Evolutionary conservation across 169 alveolate genomes (phyloP).

Genomic region (Cryptosporidium ryanae): DNA sequence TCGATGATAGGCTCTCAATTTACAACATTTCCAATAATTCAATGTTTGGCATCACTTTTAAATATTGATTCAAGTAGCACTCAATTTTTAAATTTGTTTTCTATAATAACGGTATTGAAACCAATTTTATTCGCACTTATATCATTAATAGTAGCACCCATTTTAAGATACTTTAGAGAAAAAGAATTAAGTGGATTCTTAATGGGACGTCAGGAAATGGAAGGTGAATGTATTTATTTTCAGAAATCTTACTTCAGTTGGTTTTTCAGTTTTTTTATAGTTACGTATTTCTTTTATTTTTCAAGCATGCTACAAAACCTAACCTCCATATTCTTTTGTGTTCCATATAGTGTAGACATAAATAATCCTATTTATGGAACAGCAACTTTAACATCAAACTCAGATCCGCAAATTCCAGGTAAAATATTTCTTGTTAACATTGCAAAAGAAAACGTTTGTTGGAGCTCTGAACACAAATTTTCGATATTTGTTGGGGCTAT

Average conservation of each 20-base stretch:
- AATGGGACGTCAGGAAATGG: constrained; percentile 68
- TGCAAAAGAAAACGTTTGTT: constrained; percentile 61
- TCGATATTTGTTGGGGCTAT: constrained; percentile 12
- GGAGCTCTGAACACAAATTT: constrained; percentile 30
- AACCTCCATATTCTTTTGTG: constrained; percentile 21
- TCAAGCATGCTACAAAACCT: constrained; percentile 15
- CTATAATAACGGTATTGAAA: neutral
- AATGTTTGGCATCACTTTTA: constrained; percentile 11
- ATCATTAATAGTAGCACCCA: constrained; percentile 51
- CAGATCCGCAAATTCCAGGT: constrained; percentile 17
- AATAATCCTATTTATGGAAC: neutral
- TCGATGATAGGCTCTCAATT: constrained; percentile 13
- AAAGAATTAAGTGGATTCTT: constrained; percentile 37
- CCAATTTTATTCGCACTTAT: constrained; percentile 25
- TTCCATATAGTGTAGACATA: constrained; percentile 10
- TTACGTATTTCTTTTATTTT: constrained; percentile 30
- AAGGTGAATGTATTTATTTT: constrained; percentile 68
- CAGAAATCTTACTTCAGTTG: constrained; percentile 58
- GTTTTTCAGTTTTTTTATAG: constrained; percentile 60
- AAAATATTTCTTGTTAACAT: constrained; percentile 21
- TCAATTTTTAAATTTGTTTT: constrained; percentile 26
- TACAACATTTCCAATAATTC: constrained; percentile 24
- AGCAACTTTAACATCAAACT: neutral
- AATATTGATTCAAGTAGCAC: neutral
- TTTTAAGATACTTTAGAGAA: constrained; percentile 36